Evolutionary conservation across 1,139 yeast genomes (phyloP), one percentile per base, ranked within the genome.

Genomic region (Saccharomyces hybrid): DNA sequence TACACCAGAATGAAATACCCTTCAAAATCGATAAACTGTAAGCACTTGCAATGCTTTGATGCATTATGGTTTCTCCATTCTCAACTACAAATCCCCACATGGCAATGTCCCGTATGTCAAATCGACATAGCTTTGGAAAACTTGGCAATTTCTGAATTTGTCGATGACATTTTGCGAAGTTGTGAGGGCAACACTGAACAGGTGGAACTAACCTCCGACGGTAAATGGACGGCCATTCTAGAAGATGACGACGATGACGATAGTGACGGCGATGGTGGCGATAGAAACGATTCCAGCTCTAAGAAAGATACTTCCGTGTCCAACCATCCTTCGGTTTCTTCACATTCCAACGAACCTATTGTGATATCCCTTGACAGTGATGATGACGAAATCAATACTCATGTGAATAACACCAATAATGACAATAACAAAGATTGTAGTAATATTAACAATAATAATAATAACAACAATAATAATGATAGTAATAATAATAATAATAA

Each of bases 31-130:
- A 71, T 75, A 0, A 74, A 71, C 54, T 86, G 93, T 68, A 73
- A 78, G 44, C 95, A 86, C 66, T 69, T 83, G n/a, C 84, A 81
- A 62, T 86, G 93, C 63, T 86, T 86, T 69, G 95, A 86, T 69
- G 84, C 83, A 0, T 66, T 74, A 28, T 78, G 83, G 52, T 86
- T 77, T 63, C 64, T 86, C 12, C 77, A 79, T 56, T 74, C 84
- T 31, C 93, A 86, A 64, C 72, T 75, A 51, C 85, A 81, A 62
- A 73, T 80, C 0, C 83, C 90, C 0, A 76, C 82, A 0, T 85
- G 89, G 88, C 71, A 70, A 47, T 86, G 95, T 64, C 91, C 91
- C 0, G 75, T 83, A 11, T 86, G 95, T 64, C 77, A 75, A 54
- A 62, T 61, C 24, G 68, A 67, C 3, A 64, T 83, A 1, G 67